Base-by-base conservation (phyloP, 306 rosid species). In the Pyrus bretschneideri region DNA sequence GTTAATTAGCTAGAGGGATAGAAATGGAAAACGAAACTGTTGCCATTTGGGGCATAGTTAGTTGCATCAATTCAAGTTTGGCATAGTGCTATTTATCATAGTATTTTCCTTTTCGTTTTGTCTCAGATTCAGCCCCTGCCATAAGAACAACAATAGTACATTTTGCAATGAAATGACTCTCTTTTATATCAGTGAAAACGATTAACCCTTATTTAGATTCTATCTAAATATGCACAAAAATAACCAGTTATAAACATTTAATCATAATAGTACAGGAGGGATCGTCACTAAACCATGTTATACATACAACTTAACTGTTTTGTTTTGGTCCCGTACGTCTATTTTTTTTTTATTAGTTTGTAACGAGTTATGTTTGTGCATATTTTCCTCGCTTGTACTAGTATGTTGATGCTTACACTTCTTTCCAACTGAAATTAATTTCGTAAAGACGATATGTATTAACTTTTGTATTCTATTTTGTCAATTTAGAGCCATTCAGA, bases 401-500 rank as follows among this genome's bases (percentile, higher is more conserved):
- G 3, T 19, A 29, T 40, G 7, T 2, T 55, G 40, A 44, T 54
- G 4, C 44, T 59, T 25, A n/a, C 44, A n/a, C 38, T 27, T 72
- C 9, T 38, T 38, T 33, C 30, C 68, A 52, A 25, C 42, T 11
- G 40, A 73, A 4, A 30, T 27, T 17, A 22, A 46, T 35, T 29
- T 57, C 12, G 38, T n/a, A 21, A 44, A 73, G 18, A 12, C 2
- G 2, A 46, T 2, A 25, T 15, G 22, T 19, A 5, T 44, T 23
- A 6, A 35, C 19, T 61, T 51, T 71, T 69, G 21, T 21, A 14
- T 35, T 73, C 6, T 38, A 72, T 70, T 14, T 71, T 22, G 29
- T 72, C 12, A 68, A 79, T 70, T 45, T 81, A 93, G 98, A 74
- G 98, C 97, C 2, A 93, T 93, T 72, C 85, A 78, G 86, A 87